Evolutionary conservation across 176 grass and related monocot species (phyloP).

Genomic region (Dendrocalamus sinicus): DNA sequence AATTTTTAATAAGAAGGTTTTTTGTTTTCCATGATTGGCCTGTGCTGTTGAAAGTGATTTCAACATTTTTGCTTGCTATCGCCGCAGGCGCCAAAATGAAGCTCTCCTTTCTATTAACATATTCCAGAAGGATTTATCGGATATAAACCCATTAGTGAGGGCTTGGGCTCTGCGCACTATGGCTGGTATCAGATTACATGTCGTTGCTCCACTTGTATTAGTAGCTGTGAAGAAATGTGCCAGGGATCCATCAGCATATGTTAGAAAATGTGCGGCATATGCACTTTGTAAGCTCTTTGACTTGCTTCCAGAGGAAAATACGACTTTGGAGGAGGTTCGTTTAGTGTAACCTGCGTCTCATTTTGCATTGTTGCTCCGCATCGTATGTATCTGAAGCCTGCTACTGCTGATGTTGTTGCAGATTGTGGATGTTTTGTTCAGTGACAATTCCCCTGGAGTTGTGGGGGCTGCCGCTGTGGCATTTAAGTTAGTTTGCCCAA

Average conservation of each 20-base stretch:
- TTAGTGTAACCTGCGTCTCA: constrained; percentile 3
- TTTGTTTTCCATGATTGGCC: not conserved
- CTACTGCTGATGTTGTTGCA: constrained; percentile 42
- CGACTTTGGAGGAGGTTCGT: constrained; percentile 70
- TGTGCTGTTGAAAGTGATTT: not conserved
- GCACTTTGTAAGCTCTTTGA: constrained; percentile 79
- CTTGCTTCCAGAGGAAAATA: constrained; percentile 73
- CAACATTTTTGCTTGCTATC: not conserved
- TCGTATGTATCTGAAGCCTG: constrained; percentile 33
- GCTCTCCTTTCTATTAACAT: constrained; percentile 94
- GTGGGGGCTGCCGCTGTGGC: constrained; percentile 78
- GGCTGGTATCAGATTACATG: constrained; percentile 84
- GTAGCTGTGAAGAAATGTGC: constrained; percentile 75
- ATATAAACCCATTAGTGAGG: constrained; percentile 91
- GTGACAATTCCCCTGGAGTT: constrained; percentile 75
- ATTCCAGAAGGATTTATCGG: constrained; percentile 95
- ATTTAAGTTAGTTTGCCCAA: constrained; percentile 80
- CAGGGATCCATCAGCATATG: constrained; percentile 84
- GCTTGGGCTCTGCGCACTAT: constrained; percentile 95
- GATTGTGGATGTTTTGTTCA: constrained; percentile 77
- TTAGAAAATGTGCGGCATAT: constrained; percentile 91
- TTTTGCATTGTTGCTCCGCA: not conserved
- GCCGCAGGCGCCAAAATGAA: constrained; percentile 84
- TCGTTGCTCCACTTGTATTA: constrained; percentile 80
- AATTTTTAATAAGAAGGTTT: not conserved